Conservation (phyloP, 2,329 filamentous ascomycete species). For the Xylaria sp. region DNA sequence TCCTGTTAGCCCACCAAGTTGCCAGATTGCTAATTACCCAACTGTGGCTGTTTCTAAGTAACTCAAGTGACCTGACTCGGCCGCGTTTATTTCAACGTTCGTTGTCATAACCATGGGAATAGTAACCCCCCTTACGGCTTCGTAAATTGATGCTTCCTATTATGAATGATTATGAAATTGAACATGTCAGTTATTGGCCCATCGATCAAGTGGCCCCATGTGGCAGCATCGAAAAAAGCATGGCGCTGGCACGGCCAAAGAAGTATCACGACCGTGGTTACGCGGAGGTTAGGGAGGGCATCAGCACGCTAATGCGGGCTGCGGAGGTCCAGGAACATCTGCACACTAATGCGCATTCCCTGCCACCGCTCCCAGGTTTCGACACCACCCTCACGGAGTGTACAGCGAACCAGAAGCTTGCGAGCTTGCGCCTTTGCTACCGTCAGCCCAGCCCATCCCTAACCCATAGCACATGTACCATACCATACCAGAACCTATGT, state of each 20-base stretch:
- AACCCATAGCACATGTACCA: background rate
- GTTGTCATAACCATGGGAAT: constrained; percentile 4
- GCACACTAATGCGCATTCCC: constrained; percentile 35
- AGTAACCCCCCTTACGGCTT: constrained; percentile 7
- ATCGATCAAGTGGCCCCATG: constrained; percentile 6
- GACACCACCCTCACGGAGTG: background rate
- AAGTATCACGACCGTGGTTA: constrained; percentile 19
- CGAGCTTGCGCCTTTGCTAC: background rate
- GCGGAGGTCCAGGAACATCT: constrained; percentile 32
- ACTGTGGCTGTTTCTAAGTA: background rate
- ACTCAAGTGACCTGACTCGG: constrained; percentile 7
- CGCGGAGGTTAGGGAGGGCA: constrained; percentile 19
- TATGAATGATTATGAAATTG: constrained; percentile 31
- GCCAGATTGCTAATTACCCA: constrained; percentile 1
- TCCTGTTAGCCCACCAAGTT: background rate
- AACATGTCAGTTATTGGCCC: constrained; percentile 27
- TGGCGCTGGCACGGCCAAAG: constrained; percentile 3
- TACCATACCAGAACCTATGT: background rate
- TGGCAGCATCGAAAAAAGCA: constrained; percentile 21
- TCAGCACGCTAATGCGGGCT: constrained; percentile 36
- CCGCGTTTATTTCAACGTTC: constrained; percentile 2
- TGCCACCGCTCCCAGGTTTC: constrained; percentile 27
- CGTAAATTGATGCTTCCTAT: constrained; percentile 24
- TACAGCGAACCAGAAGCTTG: too few relatives aligned
- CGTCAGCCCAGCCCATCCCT: background rate